Base-by-base conservation (phyloP, 805 yeast species). In the Monosporozyma servazzii region DNA sequence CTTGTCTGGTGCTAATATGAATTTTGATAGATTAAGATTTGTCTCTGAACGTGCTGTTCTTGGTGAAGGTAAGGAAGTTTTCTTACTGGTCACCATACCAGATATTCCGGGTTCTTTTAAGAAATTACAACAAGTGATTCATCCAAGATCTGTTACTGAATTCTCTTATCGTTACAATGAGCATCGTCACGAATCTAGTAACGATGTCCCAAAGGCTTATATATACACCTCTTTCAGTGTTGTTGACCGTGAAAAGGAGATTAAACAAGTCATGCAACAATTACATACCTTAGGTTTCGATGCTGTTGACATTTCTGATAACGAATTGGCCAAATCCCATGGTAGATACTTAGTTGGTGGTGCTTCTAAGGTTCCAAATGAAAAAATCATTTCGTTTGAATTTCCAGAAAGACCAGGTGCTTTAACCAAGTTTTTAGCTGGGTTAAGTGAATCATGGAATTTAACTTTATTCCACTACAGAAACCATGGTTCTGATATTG, bases 371-470 rank as follows among this genome's bases (percentile, higher is more conserved):
- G 80, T 86, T 18, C 75, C 79, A 29, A 76, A 87, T 57, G 99
- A 93, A 69, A 81, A 84, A 60, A 70, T 93, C 36, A 79, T 82
- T 59, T 77, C 85, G 47, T 93, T 93, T 62, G 96, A 89, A 69
- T 95, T 93, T 75, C 99, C 99, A 13, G 99, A 93, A 65, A 82
- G 93, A 63, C 98, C 99, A 2, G 96, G 96, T 47, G 97, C 99
- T 1, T 75, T 93, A 62, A 79, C 84, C 29, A 84, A 79, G 53
- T 93, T 93, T 71, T 75, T 93, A 62, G 77, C 76, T 27, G 76
- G 82, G 17, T 70, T 93, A 64, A 80, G 84, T 61, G 75, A 77
- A 25, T 81, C 82, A 48, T 93, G 98, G 97, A 93, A 93, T 65
- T 80, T 93, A 55, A 86, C 97, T 1, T 71, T 93, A 61, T 93